These are phyloP conservation scores for Aspergillus ochraceoroseus DNA, from an alignment of 2,329 filamentous ascomycete species.

Conservation along the genomic window DNA sequence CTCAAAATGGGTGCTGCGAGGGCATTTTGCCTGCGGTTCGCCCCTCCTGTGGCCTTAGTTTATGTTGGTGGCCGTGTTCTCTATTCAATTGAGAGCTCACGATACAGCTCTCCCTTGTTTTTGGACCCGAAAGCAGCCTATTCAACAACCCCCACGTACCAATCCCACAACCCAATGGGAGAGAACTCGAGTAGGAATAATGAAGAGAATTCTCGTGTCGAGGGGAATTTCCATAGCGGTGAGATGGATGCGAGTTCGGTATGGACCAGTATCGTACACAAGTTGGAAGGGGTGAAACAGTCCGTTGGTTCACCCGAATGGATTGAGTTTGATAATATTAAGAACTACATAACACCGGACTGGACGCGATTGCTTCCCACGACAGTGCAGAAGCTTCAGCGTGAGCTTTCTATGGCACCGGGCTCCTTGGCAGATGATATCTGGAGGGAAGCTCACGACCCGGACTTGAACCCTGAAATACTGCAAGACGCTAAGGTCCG, in stretches of 20 bases:
- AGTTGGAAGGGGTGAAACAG: constrained; percentile 39
- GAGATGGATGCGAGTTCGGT: constrained; percentile 33
- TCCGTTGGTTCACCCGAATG: constrained; percentile 42
- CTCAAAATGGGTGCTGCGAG: constrained; percentile 35
- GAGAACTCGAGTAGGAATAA: constrained; percentile 10
- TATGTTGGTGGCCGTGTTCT: constrained; percentile 26
- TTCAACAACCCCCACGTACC: constrained; percentile 21
- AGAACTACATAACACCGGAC: constrained; percentile 69
- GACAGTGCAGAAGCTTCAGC: constrained; percentile 76
- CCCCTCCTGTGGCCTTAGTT: constrained; percentile 33
- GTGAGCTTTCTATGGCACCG: constrained; percentile 78
- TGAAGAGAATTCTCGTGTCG: background rate
- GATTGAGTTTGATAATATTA: constrained; percentile 52
- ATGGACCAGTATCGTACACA: constrained; percentile 50
- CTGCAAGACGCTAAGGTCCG: constrained; percentile 73
- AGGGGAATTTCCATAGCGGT: constrained; percentile 11
- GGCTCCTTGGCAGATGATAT: constrained; percentile 89
- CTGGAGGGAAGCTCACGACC: constrained; percentile 84
- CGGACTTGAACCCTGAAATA: constrained; percentile 80
- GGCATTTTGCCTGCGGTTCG: constrained; percentile 32
- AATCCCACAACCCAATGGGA: constrained; percentile 10
- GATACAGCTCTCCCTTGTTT: constrained; percentile 19
- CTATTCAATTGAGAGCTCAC: constrained; percentile 27
- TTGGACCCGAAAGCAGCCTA: constrained; percentile 24
- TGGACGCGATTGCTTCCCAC: constrained; percentile 75